Conservation (phyloP, 2,329 filamentous ascomycete species). For the Malbranchea cinnamomea region DNA sequence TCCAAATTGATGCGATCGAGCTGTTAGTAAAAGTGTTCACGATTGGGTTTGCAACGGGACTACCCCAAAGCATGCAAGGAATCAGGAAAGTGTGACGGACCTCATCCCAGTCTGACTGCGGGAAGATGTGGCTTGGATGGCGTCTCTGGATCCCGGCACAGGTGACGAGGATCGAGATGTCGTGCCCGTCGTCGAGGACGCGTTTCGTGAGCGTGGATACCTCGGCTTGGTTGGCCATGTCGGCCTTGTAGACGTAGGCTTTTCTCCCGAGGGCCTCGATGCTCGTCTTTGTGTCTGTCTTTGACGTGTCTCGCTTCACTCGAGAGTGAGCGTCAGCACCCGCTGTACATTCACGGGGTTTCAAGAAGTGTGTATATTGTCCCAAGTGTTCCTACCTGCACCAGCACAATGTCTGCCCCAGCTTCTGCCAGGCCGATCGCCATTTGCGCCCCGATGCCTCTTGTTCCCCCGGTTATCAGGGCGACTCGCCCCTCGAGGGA, state of each 20-base stretch:
- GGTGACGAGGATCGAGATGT: constrained; percentile 68
- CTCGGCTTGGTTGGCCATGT: constrained; percentile 26
- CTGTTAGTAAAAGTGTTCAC: too few relatives aligned
- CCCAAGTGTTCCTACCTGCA: constrained; percentile 25
- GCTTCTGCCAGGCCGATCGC: constrained; percentile 32
- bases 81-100: constrained; percentile 19
- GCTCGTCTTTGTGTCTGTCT: background rate
- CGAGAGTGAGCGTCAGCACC: background rate
- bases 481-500: constrained; percentile 29
- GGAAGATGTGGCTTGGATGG: constrained; percentile 61
- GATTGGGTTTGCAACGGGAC: too few relatives aligned
- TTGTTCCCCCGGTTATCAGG: constrained; percentile 32
- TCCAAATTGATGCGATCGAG: constrained; percentile 1
- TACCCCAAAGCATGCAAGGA: constrained; percentile 1
- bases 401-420: constrained; percentile 31
- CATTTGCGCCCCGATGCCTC: constrained; percentile 34
- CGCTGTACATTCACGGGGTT: too few relatives aligned
- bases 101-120: constrained; percentile 60
- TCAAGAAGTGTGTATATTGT: background rate
- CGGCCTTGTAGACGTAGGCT: constrained; percentile 28
- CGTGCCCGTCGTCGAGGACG: constrained; percentile 28
- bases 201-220: constrained; percentile 27
- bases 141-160: constrained; percentile 76
- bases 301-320: too few relatives aligned
- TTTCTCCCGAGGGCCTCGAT: constrained; percentile 24